Percentiles rank a stretch among this genome's conserved stretches.
Conservation (phyloP, 2,329 filamentous ascomycete genomes). For the Diplodia seriata region DNA sequence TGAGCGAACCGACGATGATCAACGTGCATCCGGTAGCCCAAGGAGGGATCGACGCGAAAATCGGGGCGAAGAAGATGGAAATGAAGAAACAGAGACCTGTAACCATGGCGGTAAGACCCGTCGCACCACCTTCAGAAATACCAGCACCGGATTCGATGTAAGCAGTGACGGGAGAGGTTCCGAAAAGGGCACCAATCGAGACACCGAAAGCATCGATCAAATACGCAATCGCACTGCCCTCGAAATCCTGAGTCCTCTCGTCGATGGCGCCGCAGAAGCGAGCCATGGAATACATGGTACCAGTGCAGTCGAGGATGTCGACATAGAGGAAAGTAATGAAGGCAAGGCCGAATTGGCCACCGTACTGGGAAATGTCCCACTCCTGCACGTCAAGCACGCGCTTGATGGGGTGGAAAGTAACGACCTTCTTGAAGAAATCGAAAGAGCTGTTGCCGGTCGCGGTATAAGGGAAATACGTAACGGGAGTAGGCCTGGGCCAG, state of each 20-base stretch:
- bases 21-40: slow-evolving; percentile 92
- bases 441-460: slow-evolving; percentile 72
- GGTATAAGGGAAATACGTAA: slow-evolving; percentile 83
- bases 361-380: slow-evolving; percentile 73
- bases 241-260: slow-evolving; percentile 83
- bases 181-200: slow-evolving; percentile 79
- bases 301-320: slow-evolving; percentile 86
- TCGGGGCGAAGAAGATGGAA: slow-evolving; percentile 86
- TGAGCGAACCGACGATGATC: slow-evolving; percentile 85
- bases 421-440: slow-evolving; percentile 87
- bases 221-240: slow-evolving; percentile 83
- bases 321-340: slow-evolving; percentile 91
- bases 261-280: slow-evolving; percentile 82
- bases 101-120: slow-evolving; percentile 80
- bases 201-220: slow-evolving; percentile 83
- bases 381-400: slow-evolving; percentile 73
- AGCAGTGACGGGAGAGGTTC: slow-evolving; percentile 80
- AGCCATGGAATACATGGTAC: slow-evolving; percentile 89
- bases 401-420: slow-evolving; percentile 80
- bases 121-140: slow-evolving; percentile 85
- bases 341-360: slow-evolving; percentile 79
- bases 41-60: slow-evolving; percentile 86
- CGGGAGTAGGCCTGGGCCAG: slow-evolving; percentile 77
- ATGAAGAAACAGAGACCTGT: slow-evolving; percentile 86
- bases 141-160: slow-evolving; percentile 91